Evolutionary conservation across 1,284 basidiomycete species (phyloP).

Genomic region (Bjerkandera adusta): DNA sequence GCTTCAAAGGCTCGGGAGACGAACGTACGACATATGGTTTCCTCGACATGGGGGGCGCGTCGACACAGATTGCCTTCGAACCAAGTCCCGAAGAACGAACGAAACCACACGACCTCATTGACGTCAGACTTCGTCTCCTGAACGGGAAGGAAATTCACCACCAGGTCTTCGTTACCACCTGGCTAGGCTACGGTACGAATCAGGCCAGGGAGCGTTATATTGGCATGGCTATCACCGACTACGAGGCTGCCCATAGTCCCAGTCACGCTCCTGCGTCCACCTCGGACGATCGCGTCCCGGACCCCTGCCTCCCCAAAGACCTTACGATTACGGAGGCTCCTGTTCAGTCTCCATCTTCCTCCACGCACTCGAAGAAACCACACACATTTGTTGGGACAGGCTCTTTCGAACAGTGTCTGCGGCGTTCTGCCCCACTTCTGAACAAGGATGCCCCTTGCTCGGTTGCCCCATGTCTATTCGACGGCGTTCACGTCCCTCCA

Average conservation of each 20-base stretch:
- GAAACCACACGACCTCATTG: slow-evolving; percentile 65
- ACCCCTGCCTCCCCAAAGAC: slow-evolving; percentile 89
- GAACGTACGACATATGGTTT: slow-evolving; percentile 91
- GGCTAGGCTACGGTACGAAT: slow-evolving; percentile 98
- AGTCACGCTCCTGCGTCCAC: slow-evolving; percentile 23
- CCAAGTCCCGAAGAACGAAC: slow-evolving; percentile 56
- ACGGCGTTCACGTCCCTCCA: slow-evolving; percentile 90
- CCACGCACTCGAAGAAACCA: slow-evolving; percentile 42
- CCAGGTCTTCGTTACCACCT: slow-evolving; percentile 96
- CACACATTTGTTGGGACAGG: slow-evolving; percentile 86
- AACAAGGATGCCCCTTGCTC: slow-evolving; percentile 86
- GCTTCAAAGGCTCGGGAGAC: slow-evolving; percentile 69
- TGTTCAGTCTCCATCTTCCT: slow-evolving; percentile 38
- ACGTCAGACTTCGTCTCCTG: slow-evolving; percentile 80
- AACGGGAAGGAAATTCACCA: slow-evolving; percentile 87
- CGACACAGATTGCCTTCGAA: slow-evolving; percentile 98
- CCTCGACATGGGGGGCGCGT: slow-evolving; percentile 98
- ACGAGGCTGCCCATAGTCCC: slow-evolving; percentile 39
- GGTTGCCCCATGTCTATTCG: slow-evolving; percentile 90
- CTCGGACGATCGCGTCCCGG: slow-evolving; percentile 51
- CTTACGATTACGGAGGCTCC: slow-evolving; percentile 59
- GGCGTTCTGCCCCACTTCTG: slow-evolving; percentile 73
- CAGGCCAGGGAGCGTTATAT: slow-evolving; percentile 92
- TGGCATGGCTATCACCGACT: slow-evolving; percentile 57
- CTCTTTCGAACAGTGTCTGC: slow-evolving; percentile 85